Conservation (phyloP, 2,329 filamentous ascomycete genomes). For the Basipetospora chlamydospora region DNA sequence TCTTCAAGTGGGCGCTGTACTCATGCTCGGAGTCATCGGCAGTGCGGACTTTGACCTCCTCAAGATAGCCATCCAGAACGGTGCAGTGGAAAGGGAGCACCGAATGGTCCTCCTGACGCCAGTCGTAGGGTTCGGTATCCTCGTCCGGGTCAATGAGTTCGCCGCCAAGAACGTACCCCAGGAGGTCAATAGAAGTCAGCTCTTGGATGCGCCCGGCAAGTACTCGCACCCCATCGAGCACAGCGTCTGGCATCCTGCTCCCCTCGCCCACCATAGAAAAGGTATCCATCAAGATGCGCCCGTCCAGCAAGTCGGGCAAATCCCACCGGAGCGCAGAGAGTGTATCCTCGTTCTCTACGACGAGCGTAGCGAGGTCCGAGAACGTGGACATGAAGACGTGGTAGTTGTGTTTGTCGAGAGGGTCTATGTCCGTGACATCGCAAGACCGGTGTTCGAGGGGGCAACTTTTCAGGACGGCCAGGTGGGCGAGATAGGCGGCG, state of each 20-base stretch:
- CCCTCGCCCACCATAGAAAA: too few relatives aligned
- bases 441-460: slow-evolving; percentile 13
- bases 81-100: slow-evolving; percentile 33
- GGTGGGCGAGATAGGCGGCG: slow-evolving; percentile 13
- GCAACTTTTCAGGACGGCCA: slow-evolving; percentile 12
- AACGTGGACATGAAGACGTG: background rate
- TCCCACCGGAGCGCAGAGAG: background rate
- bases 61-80: slow-evolving; percentile 29
- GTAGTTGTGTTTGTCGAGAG: background rate
- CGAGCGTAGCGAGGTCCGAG: too few relatives aligned
- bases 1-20: slow-evolving; percentile 14
- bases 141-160: too few relatives aligned
- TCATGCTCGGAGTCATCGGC: slow-evolving; percentile 11
- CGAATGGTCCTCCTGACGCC: slow-evolving; percentile 6
- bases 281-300: too few relatives aligned
- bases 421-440: background rate
- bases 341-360: too few relatives aligned
- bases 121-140: too few relatives aligned
- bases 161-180: too few relatives aligned
- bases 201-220: too few relatives aligned
- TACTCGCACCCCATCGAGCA: too few relatives aligned
- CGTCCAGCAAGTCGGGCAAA: too few relatives aligned
- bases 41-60: slow-evolving; percentile 23
- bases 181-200: too few relatives aligned
- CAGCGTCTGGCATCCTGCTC: too few relatives aligned